phyloP scores from a whole-genome alignment of 2,329 filamentous ascomycete species.

The Cytospora piceicola region DNA sequence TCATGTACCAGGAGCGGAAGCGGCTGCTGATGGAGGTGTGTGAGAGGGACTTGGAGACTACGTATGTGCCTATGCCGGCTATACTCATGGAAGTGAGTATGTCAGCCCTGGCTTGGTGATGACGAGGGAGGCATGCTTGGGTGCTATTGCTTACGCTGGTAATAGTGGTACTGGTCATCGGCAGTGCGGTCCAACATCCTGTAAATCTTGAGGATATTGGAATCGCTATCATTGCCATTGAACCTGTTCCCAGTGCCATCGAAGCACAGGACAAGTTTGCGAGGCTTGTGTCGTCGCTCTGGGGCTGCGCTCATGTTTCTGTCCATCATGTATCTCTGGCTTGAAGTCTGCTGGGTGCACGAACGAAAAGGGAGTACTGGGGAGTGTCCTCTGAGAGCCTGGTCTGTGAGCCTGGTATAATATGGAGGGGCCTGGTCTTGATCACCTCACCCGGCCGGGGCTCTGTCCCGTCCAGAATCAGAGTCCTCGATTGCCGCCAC shows the following conservation, averaged over 20 bases:
- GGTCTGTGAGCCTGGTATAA: constrained; percentile 12
- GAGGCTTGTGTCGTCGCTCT: constrained; percentile 30
- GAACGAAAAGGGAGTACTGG: constrained; percentile 6
- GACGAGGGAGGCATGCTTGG: not conserved
- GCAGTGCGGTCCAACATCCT: constrained; percentile 69
- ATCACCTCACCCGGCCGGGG: not conserved
- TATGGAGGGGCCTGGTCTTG: not conserved
- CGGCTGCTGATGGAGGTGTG: constrained; percentile 60
- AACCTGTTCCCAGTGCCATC: constrained; percentile 69
- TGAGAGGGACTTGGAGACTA: constrained; percentile 62
- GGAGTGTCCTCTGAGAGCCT: not conserved
- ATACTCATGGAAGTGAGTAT: not conserved
- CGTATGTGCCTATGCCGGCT: constrained; percentile 75
- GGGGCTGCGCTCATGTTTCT: constrained; percentile 1
- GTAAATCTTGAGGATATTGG: constrained; percentile 72
- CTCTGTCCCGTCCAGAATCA: not conserved
- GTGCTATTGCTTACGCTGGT: constrained; percentile 54
- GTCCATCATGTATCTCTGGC: constrained; percentile 7
- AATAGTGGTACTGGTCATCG: constrained; percentile 65
- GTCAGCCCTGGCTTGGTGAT: constrained; percentile 18
- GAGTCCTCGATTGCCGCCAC: constrained; percentile 4
- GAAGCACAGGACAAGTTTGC: constrained; percentile 64
- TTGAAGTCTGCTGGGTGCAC: constrained; percentile 5
- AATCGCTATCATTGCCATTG: constrained; percentile 64
- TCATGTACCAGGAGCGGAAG: constrained; percentile 68